phyloP scores from a whole-genome alignment of 768 basidiomycete genomes.

The Cystoderma amianthinum region DNA sequence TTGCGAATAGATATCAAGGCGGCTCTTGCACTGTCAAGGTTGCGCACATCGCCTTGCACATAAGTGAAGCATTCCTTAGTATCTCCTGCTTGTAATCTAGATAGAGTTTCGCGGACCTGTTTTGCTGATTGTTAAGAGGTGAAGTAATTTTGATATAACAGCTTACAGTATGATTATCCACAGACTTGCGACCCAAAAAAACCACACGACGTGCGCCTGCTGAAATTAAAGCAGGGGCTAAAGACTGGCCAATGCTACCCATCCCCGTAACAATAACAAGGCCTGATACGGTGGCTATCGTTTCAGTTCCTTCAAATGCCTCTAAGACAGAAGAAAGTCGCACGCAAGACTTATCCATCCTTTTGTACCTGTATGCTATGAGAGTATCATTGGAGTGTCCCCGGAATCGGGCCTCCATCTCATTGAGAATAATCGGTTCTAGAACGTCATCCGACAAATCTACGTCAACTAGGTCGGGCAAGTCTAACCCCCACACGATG shows the following conservation, averaged over 20 bases:
- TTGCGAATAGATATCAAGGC: constrained; percentile 12
- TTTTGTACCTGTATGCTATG: constrained; percentile 15
- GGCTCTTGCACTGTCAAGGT: constrained; percentile 13
- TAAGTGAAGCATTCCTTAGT: constrained; percentile 12
- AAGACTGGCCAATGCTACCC: constrained; percentile 19
- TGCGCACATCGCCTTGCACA: constrained; percentile 12
- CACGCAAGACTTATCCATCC: constrained; percentile 8
- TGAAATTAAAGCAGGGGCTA: constrained; percentile 15
- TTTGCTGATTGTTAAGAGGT: too few species aligned
- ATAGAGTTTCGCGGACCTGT: constrained; percentile 14
- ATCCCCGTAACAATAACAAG: constrained; percentile 23
- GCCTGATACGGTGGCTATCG: constrained; percentile 10
- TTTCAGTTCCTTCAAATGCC: constrained; percentile 5
- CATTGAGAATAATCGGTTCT: background rate
- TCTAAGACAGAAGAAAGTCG: constrained; percentile 18
- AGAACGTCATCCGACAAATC: background rate
- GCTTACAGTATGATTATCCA: constrained; percentile 12
- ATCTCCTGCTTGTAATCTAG: constrained; percentile 8
- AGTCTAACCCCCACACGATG: constrained; percentile 15
- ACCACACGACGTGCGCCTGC: constrained; percentile 15
- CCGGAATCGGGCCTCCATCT: constrained; percentile 9
- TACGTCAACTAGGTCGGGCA: constrained; percentile 6
- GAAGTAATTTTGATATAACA: too few species aligned
- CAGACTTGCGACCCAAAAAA: constrained; percentile 16
- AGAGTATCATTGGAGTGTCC: constrained; percentile 10